Evolutionary conservation across 768 basidiomycete genomes (phyloP), one percentile per base, ranked within the genome.

Genomic region (Nevesoporus exiguus): DNA sequence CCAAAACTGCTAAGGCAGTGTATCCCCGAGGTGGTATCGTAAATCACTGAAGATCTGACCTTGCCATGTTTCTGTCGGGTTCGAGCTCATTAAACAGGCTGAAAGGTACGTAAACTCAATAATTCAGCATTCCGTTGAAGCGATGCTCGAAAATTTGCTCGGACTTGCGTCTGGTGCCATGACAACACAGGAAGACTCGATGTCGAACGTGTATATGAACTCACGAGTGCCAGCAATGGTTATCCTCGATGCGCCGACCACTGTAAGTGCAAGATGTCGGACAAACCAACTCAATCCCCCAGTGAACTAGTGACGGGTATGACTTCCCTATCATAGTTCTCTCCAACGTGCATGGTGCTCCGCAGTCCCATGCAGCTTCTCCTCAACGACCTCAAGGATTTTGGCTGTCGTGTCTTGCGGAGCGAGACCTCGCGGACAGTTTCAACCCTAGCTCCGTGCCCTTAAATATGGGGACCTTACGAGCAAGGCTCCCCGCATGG

Each of bases 401-500:
- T 54, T 50, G 54, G 47, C 25, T 49, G 57, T 57, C 51, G 52
- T 55, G 57, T 57, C 40, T 55, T 67, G 60, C 46, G 62, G 57
- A 54, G 36, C 42, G 50, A 45, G 57, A 51, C 65, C 57, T 57
- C 54, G 36, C 54, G 65, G 55, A 59, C 24, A 33, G 27, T 39
- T 37, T 56, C 55, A 41, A 48, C 54, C 46, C 57, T 53, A 55
- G 25, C 21, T 53, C 66, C 66, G 55, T 40, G 56, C 57, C 56
- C 59, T 61, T 66, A 66, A 68, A 67, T 63, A 66, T 56, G 33
- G 46, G 22, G 56, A 54, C 51, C 30, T 61, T 59, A 33, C 48
- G 48, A 51, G 56, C 41, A 55, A 33, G 51, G 39, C 54, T 31
- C 46, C 50, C 48, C 49, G 58, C 61, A 57, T 60, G 65, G 62